These are phyloP conservation scores for Xylariaceae sp. DNA, from an alignment of 2,329 filamentous ascomycete species.

Conservation along the genomic window DNA sequence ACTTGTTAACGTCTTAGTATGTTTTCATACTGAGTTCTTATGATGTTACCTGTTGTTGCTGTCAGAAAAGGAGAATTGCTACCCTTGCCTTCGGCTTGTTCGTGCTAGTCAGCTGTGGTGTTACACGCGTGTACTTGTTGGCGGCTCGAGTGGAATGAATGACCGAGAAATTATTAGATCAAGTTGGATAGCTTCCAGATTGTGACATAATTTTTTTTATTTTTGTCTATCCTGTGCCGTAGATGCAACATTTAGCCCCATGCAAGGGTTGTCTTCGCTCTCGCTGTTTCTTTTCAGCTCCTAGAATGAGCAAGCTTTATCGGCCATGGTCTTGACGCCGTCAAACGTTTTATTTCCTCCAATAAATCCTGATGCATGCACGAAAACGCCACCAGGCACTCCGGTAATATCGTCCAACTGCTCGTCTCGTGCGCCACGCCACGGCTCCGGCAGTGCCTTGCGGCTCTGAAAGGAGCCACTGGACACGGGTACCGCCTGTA, in stretches of 20 bases:
- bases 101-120: background rate
- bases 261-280: background rate
- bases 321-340: constrained; percentile 84
- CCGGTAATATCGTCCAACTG: constrained; percentile 76
- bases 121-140: background rate
- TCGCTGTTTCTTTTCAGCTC: background rate
- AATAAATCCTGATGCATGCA: constrained; percentile 95
- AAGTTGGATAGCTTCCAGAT: too few relatives aligned
- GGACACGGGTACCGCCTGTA: constrained; percentile 86
- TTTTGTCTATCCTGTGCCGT: constrained; percentile 13
- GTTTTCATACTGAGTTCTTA: background rate
- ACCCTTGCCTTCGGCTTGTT: background rate
- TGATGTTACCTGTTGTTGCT: background rate
- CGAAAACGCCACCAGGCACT: constrained; percentile 80
- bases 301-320: constrained; percentile 67
- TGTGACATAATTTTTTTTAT: too few relatives aligned
- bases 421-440: constrained; percentile 89
- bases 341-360: constrained; percentile 93
- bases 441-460: constrained; percentile 87
- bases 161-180: background rate
- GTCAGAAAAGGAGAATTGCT: background rate
- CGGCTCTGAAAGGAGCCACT: constrained; percentile 90
- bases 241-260: background rate
- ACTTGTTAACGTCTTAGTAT: background rate
- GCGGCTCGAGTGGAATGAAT: background rate